Evolutionary conservation across 1,284 basidiomycete genomes (phyloP).

Genomic region (Pholiota adiposa): DNA sequence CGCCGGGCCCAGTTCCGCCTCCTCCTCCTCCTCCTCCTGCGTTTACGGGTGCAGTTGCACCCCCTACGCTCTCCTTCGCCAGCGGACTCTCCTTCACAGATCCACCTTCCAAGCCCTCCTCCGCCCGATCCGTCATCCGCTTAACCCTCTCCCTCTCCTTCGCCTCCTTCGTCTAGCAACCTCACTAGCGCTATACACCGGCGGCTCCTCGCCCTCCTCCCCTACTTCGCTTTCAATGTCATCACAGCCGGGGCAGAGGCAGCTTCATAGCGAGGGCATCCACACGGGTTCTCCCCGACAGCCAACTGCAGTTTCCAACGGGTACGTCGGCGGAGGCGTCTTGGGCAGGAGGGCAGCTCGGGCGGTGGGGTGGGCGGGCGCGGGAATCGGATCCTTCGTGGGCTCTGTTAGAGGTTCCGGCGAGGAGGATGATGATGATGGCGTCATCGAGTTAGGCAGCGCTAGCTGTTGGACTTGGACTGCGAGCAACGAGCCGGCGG

Average conservation of each 20-base stretch:
- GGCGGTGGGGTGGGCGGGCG: neutral
- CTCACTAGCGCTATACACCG: slow-evolving; percentile 2
- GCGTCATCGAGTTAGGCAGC: too few relatives aligned
- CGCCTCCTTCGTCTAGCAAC: neutral
- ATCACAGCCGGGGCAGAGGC: neutral
- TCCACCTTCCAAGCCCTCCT: neutral
- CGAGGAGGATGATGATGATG: neutral
- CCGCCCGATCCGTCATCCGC: neutral
- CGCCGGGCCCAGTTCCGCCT: too few relatives aligned
- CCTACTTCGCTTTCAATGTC: neutral
- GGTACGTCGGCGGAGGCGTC: slow-evolving; percentile 5
- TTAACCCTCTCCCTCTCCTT: neutral
- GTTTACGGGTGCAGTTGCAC: too few relatives aligned
- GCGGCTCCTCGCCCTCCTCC: neutral
- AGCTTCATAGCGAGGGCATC: neutral
- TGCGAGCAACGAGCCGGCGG: too few relatives aligned
- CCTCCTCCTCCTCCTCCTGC: too few relatives aligned
- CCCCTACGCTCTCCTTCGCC: too few relatives aligned
- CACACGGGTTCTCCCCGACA: neutral
- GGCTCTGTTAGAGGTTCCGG: neutral
- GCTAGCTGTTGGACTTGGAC: too few relatives aligned
- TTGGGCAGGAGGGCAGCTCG: neutral
- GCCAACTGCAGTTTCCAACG: slow-evolving; percentile 2
- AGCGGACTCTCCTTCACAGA: too few relatives aligned
- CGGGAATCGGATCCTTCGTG: neutral